These are phyloP conservation scores for Scutellaria baicalensis DNA, from an alignment of 257 asterid genomes.

Conservation along the genomic window DNA sequence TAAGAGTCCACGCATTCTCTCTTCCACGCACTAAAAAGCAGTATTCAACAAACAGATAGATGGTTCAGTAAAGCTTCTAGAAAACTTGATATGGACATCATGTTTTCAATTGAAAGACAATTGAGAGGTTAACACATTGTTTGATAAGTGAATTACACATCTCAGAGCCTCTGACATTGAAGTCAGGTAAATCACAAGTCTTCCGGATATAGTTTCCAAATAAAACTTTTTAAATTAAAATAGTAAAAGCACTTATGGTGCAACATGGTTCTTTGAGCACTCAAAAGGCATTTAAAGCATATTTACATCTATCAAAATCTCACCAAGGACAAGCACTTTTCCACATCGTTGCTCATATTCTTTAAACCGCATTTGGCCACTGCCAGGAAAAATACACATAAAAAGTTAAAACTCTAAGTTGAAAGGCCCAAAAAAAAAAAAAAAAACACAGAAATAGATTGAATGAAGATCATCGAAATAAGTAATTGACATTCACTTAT, in stretches of 20 bases:
- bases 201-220: not conserved
- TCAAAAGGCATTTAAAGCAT: constrained; percentile 4
- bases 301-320: constrained; percentile 22
- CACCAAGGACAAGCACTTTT: constrained; percentile 79
- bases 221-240: not conserved
- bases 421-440: too few species aligned
- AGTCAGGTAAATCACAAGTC: not conserved
- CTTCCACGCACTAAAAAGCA: constrained; percentile 76
- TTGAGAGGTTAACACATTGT: not conserved
- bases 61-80: not conserved
- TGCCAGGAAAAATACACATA: constrained; percentile 31
- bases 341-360: constrained; percentile 76
- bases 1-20: constrained; percentile 83
- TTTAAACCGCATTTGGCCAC: constrained; percentile 85
- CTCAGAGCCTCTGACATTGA: not conserved
- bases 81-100: not conserved
- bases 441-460: not conserved
- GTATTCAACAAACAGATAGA: constrained; percentile 12
- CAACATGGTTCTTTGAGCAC: not conserved
- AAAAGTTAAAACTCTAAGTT: not conserved
- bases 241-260: not conserved
- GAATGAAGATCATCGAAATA: constrained; percentile 12
- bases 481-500: constrained; percentile 1
- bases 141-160: not conserved
- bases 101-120: not conserved